Base-by-base conservation (phyloP, 371 early-diverging fungal genomes). In the Saksenaea oblongispora region DNA sequence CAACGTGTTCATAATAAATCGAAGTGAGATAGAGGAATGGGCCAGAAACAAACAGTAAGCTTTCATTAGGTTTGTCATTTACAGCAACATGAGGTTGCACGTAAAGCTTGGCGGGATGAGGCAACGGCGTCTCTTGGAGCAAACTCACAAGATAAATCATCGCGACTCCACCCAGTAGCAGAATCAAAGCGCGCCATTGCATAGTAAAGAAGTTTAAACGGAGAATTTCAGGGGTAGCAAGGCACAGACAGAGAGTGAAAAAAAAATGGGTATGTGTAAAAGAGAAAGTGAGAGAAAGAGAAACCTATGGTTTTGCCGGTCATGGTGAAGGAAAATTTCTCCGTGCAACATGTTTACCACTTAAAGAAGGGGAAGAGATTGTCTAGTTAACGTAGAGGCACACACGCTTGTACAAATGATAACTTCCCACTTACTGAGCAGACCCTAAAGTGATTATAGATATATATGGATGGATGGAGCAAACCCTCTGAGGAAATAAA, bases 151-250 rank as follows among this genome's bases (percentile, higher is more conserved):
- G 58, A 35, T 78, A 77, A 5, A 81, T 68, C 34, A 74, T 63
- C 28, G 65, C 60, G 11, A 78, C 3, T 15, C 81, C 81, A 36
- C 68, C 65, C 36, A 72, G 13, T 22, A 81, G 51, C 42, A 81
- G 27, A 37, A 71, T 63, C 47, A 78, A 55, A 31, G 73, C 63
- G 15, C 81, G 76, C 81, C 81, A 81, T 76, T 78, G 74, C 81
- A 81, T 81, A 31, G 31, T 71, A 24, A 28, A 61, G 51, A 61
- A 17, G 51, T 35, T 17, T 41, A 61, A 28, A 41, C 24, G 47
- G 61, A 61, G 22, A 51, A 17, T 15, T 34, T 17, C 36, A 36
- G 37, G 51, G 14, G 36, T 22, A 22, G 31, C 34, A 55, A 31
- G 28, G 28, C 26, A 34, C 24, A 10, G 28, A 22, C 14, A 31